These are phyloP conservation scores for Chaetomiaceae sp. DNA, from an alignment of 2,329 filamentous ascomycete species.

Conservation along the genomic window DNA sequence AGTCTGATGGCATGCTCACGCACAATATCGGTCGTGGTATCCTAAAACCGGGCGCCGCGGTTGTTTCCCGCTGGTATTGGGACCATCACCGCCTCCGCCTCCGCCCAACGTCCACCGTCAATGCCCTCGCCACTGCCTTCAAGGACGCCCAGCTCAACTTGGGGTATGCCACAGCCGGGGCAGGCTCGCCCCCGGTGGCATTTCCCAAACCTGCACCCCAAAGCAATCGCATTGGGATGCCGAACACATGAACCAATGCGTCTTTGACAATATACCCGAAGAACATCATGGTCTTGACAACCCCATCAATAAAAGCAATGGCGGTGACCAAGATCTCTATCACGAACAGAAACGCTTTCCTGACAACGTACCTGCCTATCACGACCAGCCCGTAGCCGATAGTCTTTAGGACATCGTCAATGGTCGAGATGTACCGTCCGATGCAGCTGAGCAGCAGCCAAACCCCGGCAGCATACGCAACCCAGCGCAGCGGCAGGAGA, in stretches of 20 bases:
- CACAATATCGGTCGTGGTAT: no score
- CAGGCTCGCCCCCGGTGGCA: no score
- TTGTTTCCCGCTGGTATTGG: no score
- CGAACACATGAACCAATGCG: neutral
- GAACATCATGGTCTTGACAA: neutral
- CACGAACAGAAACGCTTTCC: slow-evolving; percentile 1
- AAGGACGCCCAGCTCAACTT: slow-evolving; percentile 1
- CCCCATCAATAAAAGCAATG: neutral
- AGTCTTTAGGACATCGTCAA: neutral
- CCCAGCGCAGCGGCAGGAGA: neutral
- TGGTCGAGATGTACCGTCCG: neutral
- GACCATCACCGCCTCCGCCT: neutral
- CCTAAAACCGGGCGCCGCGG: no score
- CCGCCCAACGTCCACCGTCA: neutral
- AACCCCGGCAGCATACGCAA: neutral
- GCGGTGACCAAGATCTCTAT: neutral
- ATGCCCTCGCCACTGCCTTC: neutral
- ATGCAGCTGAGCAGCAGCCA: slow-evolving; percentile 1
- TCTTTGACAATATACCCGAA: neutral
- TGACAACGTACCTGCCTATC: neutral
- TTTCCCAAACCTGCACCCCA: neutral
- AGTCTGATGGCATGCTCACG: no score
- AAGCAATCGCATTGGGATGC: neutral
- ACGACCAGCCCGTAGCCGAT: neutral
- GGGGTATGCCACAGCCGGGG: neutral